Evolutionary conservation across 2,329 filamentous ascomycete genomes (phyloP).

Genomic region (Ascosphaera apis): DNA sequence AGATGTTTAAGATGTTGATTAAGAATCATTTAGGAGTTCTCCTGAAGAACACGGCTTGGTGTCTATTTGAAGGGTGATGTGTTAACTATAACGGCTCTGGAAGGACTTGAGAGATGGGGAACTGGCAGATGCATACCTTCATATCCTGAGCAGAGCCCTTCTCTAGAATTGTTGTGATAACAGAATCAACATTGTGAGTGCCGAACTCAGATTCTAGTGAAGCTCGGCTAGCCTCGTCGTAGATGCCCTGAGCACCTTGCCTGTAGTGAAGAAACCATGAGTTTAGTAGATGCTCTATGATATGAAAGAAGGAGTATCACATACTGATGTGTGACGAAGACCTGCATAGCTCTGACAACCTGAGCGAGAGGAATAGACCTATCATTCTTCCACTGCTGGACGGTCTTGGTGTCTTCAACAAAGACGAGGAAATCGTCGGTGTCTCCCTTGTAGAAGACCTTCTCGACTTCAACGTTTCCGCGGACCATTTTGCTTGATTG

Average conservation of each 20-base stretch:
- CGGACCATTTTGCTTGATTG: slow-evolving; percentile 34
- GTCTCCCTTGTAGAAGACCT: slow-evolving; percentile 67
- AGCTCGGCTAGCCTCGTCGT: slow-evolving; percentile 52
- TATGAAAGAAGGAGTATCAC: slow-evolving; percentile 14
- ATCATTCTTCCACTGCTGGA: slow-evolving; percentile 67
- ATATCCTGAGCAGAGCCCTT: slow-evolving; percentile 44
- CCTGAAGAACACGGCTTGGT: too few relatives aligned
- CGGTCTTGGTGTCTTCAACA: slow-evolving; percentile 35
- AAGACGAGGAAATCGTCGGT: slow-evolving; percentile 47
- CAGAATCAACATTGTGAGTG: slow-evolving; percentile 54
- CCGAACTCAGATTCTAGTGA: slow-evolving; percentile 72
- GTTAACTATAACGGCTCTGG: too few relatives aligned
- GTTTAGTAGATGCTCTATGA: background rate
- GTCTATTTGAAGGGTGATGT: too few relatives aligned
- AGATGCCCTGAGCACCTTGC: slow-evolving; percentile 62
- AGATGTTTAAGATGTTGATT: too few relatives aligned
- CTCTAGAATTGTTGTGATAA: slow-evolving; percentile 60
- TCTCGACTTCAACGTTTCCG: slow-evolving; percentile 46
- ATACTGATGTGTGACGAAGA: slow-evolving; percentile 79
- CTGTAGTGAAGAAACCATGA: slow-evolving; percentile 21
- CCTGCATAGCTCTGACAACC: slow-evolving; percentile 69
- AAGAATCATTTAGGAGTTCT: too few relatives aligned
- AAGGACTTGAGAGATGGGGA: too few relatives aligned
- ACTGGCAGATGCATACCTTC: too few relatives aligned
- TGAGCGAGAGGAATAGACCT: slow-evolving; percentile 56